Evolutionary conservation across 2,329 filamentous ascomycete species (phyloP).

Genomic region (Aureobasidium sp.): DNA sequence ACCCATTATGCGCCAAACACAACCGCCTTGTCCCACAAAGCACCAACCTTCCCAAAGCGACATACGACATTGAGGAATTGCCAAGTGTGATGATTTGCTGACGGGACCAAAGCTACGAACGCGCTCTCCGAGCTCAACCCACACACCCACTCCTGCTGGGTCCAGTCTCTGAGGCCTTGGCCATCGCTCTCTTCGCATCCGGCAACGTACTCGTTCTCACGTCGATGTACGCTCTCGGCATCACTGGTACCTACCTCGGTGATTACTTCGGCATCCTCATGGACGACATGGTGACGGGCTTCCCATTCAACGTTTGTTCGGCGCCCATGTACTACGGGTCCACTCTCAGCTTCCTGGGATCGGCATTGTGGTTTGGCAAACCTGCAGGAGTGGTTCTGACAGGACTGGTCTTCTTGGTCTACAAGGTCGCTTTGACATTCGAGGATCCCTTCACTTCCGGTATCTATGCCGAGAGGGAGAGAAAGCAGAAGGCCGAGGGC

Average conservation of each 20-base stretch:
- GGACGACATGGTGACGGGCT: slow-evolving; percentile 88
- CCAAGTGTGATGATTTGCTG: neutral
- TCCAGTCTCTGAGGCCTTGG: slow-evolving; percentile 53
- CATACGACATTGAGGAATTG: neutral
- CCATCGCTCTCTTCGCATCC: slow-evolving; percentile 61
- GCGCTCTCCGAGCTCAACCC: slow-evolving; percentile 69
- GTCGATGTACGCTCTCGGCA: slow-evolving; percentile 84
- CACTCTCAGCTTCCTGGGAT: slow-evolving; percentile 85
- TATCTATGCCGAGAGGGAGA: slow-evolving; percentile 84
- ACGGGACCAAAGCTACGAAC: slow-evolving; percentile 61
- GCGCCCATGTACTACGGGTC: slow-evolving; percentile 97
- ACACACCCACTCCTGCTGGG: slow-evolving; percentile 64
- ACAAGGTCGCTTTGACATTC: slow-evolving; percentile 72
- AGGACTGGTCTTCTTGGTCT: slow-evolving; percentile 65
- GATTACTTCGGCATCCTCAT: slow-evolving; percentile 99
- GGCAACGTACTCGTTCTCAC: slow-evolving; percentile 83
- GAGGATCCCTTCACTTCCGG: slow-evolving; percentile 92
- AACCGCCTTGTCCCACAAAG: neutral
- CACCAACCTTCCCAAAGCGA: slow-evolving; percentile 8
- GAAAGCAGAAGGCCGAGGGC: slow-evolving; percentile 35
- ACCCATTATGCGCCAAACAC: neutral
- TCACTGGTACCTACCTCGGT: slow-evolving; percentile 92
- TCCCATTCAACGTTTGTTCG: slow-evolving; percentile 87
- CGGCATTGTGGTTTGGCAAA: slow-evolving; percentile 76
- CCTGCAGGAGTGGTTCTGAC: slow-evolving; percentile 78